Conservation (phyloP, 768 basidiomycete species). For the Suillus placidus region DNA sequence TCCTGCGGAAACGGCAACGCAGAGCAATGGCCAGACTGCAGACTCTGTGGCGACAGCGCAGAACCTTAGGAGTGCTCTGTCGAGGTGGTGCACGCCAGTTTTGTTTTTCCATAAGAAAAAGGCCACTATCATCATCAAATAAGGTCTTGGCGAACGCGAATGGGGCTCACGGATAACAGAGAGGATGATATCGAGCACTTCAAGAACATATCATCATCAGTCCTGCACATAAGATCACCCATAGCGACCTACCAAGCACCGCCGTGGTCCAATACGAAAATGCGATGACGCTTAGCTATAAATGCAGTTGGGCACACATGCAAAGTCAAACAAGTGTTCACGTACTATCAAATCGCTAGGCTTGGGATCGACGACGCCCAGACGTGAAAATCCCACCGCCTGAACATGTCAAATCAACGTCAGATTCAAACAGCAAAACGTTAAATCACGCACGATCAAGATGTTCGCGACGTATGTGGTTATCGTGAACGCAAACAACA, state of each 20-base stretch:
- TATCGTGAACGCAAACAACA: conserved; percentile 36
- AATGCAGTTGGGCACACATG: neutral
- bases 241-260: conserved; percentile 36
- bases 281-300: conserved; percentile 36
- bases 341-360: neutral
- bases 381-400: neutral
- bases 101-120: conserved; percentile 44
- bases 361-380: neutral
- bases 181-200: conserved; percentile 45
- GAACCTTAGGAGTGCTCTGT: conserved; percentile 42
- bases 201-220: neutral
- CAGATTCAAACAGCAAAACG: neutral
- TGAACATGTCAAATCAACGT: neutral
- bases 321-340: neutral
- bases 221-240: neutral
- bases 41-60: conserved; percentile 44
- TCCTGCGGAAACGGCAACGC: conserved; percentile 34
- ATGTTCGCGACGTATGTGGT: conserved; percentile 42
- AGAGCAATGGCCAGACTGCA: conserved; percentile 37
- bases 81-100: conserved; percentile 35
- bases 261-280: conserved; percentile 52
- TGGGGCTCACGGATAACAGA: conserved; percentile 39
- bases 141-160: neutral
- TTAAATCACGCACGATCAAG: conserved; percentile 34
- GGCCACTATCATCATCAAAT: conserved; percentile 34